These are phyloP conservation scores for Raffaelea deltoideospora DNA, from an alignment of 2,329 filamentous ascomycete species.

Conservation along the genomic window DNA sequence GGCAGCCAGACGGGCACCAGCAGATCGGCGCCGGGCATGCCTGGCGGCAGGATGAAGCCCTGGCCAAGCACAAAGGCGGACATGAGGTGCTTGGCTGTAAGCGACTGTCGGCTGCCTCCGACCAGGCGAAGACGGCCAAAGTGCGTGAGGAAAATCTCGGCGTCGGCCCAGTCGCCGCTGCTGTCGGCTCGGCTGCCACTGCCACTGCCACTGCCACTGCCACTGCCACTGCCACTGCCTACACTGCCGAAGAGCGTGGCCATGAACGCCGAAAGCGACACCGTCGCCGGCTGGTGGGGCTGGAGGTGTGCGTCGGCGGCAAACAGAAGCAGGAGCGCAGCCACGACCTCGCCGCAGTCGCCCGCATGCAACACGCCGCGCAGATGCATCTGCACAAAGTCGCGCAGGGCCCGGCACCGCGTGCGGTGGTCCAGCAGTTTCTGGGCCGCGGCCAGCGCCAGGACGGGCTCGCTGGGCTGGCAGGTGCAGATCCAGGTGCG, in stretches of 20 bases:
- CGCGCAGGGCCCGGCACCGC: background rate
- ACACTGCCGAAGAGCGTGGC: background rate
- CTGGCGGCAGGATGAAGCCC: background rate
- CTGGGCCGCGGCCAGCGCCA: background rate
- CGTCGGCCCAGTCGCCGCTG: background rate
- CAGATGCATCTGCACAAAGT: background rate
- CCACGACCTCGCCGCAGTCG: slow-evolving; percentile 1
- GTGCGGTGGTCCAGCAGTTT: background rate
- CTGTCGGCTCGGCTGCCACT: background rate
- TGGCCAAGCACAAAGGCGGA: slow-evolving; percentile 1
- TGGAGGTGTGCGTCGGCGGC: background rate
- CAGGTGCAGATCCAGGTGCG: background rate
- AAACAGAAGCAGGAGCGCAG: background rate
- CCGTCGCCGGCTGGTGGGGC: background rate
- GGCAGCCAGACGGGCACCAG: slow-evolving; percentile 1
- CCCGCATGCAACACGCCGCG: slow-evolving; percentile 1
- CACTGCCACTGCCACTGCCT: no score
- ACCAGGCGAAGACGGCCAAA: background rate
- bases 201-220: background rate
- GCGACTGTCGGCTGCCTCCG: background rate
- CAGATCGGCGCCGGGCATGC: slow-evolving; percentile 1
- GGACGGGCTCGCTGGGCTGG: slow-evolving; percentile 1
- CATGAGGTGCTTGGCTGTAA: background rate
- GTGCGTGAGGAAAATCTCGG: slow-evolving; percentile 1
- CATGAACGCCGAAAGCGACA: background rate